Evolutionary conservation across 805 yeast genomes (phyloP), one percentile per base, ranked within the genome.

Genomic region (Lipomyces oligophaga): DNA sequence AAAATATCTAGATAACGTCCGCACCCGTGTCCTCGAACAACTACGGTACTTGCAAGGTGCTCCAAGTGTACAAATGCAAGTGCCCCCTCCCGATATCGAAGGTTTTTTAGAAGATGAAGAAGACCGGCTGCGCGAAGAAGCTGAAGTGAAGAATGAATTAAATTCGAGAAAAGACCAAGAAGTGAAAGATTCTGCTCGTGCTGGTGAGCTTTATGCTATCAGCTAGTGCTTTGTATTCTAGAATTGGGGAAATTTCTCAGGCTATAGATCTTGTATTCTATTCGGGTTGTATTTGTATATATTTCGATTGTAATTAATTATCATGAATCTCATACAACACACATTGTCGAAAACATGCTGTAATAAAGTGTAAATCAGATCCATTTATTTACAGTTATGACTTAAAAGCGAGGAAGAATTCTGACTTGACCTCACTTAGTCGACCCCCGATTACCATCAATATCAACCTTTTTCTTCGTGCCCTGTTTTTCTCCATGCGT

Each of bases 51-150:
- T 90, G 47, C 85, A 85, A 58, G 89, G 89, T 41, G 97, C 97
- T 0, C 98, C 98, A 10, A 82, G 94, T 57, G 97, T 93, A 6
- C 83, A 85, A 56, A 87, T 89, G 95, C 81, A 76, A 52, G 90
- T 85, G 52, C 78, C 86, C 5, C 97, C 97, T 2, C 96, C 96
- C 3, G 75, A 70, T 43, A 49, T 71, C 13, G 61, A 60, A 39
- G 74, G 73, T 19, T 68, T 62, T 37, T 47, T 54, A 19, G 63
- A 59, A 11, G 73, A 70, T 15, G 67, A 66, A 13, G 74, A 70
- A 37, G 50, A 49, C 22, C 68, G 68, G 10, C 20, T 63, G 20
- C 51, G 42, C 3, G 74, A 70, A 34, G 62, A 56, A 34, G 48
- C 32, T 3, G 60, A 54, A 6, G 64, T 62, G 36, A 41, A 33